Percentiles rank a stretch among this genome's conserved stretches.
phyloP scores from a whole-genome alignment of 2,329 filamentous ascomycete species.

The Ceratocystis albifundus region DNA sequence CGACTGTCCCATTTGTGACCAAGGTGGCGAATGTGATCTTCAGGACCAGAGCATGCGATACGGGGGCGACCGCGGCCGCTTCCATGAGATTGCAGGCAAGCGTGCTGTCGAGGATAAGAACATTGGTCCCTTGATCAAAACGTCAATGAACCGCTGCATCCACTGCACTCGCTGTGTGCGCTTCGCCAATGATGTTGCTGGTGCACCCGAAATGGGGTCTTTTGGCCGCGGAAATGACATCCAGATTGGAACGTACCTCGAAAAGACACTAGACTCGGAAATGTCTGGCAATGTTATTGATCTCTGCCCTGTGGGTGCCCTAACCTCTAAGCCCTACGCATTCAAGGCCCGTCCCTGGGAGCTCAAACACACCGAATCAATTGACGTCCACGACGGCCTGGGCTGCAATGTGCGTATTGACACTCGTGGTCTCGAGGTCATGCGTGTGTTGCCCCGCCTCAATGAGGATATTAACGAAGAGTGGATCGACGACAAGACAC shows the following conservation, averaged over 20 bases:
- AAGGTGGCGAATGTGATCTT: conserved; percentile 96
- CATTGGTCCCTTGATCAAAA: conserved; percentile 95
- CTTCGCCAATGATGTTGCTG: conserved; percentile 94
- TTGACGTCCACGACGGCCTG: conserved; percentile 85
- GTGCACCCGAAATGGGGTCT: conserved; percentile 88
- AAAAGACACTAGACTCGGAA: conserved; percentile 86
- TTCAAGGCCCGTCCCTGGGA: conserved; percentile 97
- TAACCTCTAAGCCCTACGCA: conserved; percentile 94
- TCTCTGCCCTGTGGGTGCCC: conserved; percentile 89
- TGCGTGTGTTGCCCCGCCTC: conserved; percentile 82
- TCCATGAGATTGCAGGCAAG: conserved; percentile 93
- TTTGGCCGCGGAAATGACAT: conserved; percentile 92
- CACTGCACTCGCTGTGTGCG: conserved; percentile 97
- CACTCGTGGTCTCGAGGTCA: conserved; percentile 85
- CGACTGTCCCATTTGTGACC: conserved; percentile 95
- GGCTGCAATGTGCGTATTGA: conserved; percentile 94
- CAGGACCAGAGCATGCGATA: conserved; percentile 99
- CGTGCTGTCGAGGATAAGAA: conserved; percentile 99
- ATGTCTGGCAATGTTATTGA: conserved; percentile 96
- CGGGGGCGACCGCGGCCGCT: conserved; percentile 86
- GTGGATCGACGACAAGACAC: conserved; percentile 98
- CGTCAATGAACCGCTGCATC: conserved; percentile 99
- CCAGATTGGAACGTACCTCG: conserved; percentile 95
- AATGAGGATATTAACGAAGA: conserved; percentile 99
- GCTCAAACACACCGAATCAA: conserved; percentile 86